Evolutionary conservation across 2,329 filamentous ascomycete species (phyloP), one percentile per base, ranked within the genome.

Genomic region (Pseudogymnoascus verrucosus): DNA sequence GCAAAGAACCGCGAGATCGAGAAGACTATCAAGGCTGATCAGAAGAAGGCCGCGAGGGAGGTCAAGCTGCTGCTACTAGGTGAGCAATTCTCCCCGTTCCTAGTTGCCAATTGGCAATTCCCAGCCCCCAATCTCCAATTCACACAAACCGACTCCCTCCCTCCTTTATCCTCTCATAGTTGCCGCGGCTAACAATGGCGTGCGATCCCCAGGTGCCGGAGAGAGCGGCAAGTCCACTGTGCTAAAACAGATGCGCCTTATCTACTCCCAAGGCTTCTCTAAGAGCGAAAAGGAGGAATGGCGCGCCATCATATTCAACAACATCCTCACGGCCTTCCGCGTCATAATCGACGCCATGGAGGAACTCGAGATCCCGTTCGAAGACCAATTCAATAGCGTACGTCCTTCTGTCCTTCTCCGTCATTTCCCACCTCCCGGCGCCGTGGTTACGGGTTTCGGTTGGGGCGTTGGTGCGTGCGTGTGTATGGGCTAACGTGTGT

Each of bases 171-270:
- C 5, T 6, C 40, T 23, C 40, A 44, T 1, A 44, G 2, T 21
- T 44, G 16, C 40, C 40, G 40, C 40, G 40, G 40, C 40, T 44
- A 44, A 59, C 51, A 47, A 19, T 64, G 62, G 64, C 73, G 40
- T 44, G 40, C 19, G 40, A n/a, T 40, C 40, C 67, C 67, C 70
- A 97, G 93, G 93, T 76, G 93, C 93, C 71, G 93, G 93, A 74
- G 93, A 98, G 78, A 95, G 89, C 65, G 91, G 93, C 68, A 98
- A 98, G 78, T 97, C 93, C 7, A 98, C 93, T 1, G 93, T 98
- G 65, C 85, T 98, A 68, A 98, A 98, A 80, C 93, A 98, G 81
- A 98, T 99, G 95, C 93, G 93, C 76, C 87, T 99, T 76, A 97
- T 99, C 71, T 95, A 98, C 76, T 87, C 91, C 12, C 88, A 92